Base-by-base conservation (phyloP, 495 filamentous ascomycete species). In the Rostrohypoxylon terebratum region DNA sequence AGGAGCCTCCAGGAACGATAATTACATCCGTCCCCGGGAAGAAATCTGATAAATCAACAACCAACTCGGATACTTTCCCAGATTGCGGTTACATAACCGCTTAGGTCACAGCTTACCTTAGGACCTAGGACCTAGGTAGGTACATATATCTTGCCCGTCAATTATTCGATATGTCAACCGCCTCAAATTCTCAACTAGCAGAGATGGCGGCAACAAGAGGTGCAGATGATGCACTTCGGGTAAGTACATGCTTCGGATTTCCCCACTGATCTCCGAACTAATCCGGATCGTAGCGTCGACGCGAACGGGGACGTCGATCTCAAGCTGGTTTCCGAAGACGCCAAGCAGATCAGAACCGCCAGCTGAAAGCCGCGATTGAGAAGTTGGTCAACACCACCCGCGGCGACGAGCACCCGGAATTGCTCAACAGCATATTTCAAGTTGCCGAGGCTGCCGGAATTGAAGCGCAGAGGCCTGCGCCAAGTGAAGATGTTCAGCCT, bases 291-390 rank as follows among this genome's bases (percentile, higher is more conserved):
- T 47, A 70, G 67, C 67, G 67, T n/a, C 67, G 67, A 44, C 67
- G 67, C n/a, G 67, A 70, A 53, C 40, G 67, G 42, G 67, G 67
- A 13, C 67, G 67, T 11, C 31, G 60, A 25, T 64, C 60, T 31
- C 67, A 70, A 59, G 67, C 67, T 34, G 51, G 28, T 34, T 70
- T 70, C 33, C 51, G 67, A 10, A 64, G 64, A 54, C 67, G 67
- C 34, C 60, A 64, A 54, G 59, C 67, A 10, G 67, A 69, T 58
- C 67, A 70, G 36, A 63, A 64, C 36, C 59, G 11, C 36, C 53
- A 45, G 11, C 60, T 70, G 1, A 70, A 64, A 36, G 40, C 33
- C n/a, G 67, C 67, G 34, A 64, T 70, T 36, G 67, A 64, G 21
- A 70, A 59, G 20, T 20, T 70, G 53, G 34, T 70, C 28, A 51